Conservation (phyloP, 345 rosid genomes). For the Salix koriyanagi region DNA sequence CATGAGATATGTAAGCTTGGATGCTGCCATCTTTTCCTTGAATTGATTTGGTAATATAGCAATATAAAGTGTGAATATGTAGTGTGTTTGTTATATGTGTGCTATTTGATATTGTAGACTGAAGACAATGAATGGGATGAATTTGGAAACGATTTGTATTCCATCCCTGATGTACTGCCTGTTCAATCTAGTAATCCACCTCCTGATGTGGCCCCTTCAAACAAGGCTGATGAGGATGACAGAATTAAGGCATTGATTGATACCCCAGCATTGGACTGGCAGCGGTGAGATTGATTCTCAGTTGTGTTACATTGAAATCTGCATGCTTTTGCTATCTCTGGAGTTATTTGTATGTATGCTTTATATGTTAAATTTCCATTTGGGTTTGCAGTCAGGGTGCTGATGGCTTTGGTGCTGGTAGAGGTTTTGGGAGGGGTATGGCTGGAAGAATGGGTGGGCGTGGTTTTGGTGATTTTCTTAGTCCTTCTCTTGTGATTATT, state of each 20-base stretch:
- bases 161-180: conserved; percentile 64
- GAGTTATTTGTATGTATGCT: background rate
- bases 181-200: conserved; percentile 47
- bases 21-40: background rate
- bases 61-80: background rate
- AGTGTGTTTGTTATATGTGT: background rate
- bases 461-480: conserved; percentile 73
- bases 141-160: conserved; percentile 90
- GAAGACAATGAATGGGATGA: conserved; percentile 93
- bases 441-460: conserved; percentile 91
- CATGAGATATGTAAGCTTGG: conserved; percentile 55
- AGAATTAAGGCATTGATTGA: conserved; percentile 86
- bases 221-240: conserved; percentile 86
- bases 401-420: conserved; percentile 82
- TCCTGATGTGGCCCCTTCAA: conserved; percentile 56
- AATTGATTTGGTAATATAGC: background rate
- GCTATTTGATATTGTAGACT: conserved; percentile 37
- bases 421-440: conserved; percentile 94
- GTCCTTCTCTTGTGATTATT: conserved; percentile 1
- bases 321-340: background rate
- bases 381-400: conserved; percentile 63
- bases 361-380: conserved; percentile 7
- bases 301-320: background rate
- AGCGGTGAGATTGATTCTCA: conserved; percentile 54
- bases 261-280: conserved; percentile 98